Evolutionary conservation across 768 basidiomycete species (phyloP).

Genomic region (Kondoa malvinella): DNA sequence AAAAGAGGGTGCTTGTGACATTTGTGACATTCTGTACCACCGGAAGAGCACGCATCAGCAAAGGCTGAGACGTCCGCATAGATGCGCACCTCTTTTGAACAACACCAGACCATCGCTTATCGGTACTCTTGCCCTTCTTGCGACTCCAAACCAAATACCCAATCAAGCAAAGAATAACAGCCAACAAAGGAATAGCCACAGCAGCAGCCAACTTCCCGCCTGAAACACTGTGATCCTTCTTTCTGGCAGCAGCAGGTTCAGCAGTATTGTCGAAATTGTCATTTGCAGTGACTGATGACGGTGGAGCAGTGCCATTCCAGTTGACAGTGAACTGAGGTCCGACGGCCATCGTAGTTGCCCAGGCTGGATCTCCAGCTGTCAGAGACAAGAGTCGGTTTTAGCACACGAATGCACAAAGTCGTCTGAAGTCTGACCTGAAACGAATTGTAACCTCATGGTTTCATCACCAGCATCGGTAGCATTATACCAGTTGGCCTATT

Average conservation of each 20-base stretch:
- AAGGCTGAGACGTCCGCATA: background rate
- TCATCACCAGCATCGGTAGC: background rate
- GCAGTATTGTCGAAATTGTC: conserved; percentile 5
- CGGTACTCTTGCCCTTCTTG: conserved; percentile 10
- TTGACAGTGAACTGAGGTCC: conserved; percentile 14
- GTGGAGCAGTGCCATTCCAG: conserved; percentile 15
- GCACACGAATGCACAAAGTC: background rate
- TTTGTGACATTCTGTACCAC: background rate
- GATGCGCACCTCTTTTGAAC: background rate
- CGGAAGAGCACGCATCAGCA: background rate
- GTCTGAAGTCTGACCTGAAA: background rate
- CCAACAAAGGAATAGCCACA: conserved; percentile 15
- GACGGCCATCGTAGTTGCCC: conserved; percentile 13
- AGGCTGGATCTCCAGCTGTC: conserved; percentile 10
- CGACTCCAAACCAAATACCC: conserved; percentile 16
- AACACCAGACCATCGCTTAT: conserved; percentile 14
- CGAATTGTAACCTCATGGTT: conserved; percentile 1
- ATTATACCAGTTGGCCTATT: background rate
- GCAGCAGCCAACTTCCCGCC: conserved; percentile 17
- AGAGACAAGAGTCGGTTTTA: no score
- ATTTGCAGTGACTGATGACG: conserved; percentile 1
- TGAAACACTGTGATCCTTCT: background rate
- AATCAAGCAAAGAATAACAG: conserved; percentile 5
- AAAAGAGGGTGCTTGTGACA: background rate
- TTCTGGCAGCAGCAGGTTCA: background rate